Percentiles rank a stretch among this genome's conserved stretches.
Conservation (phyloP, 1,284 basidiomycete species). For the Baeospora myosura region DNA sequence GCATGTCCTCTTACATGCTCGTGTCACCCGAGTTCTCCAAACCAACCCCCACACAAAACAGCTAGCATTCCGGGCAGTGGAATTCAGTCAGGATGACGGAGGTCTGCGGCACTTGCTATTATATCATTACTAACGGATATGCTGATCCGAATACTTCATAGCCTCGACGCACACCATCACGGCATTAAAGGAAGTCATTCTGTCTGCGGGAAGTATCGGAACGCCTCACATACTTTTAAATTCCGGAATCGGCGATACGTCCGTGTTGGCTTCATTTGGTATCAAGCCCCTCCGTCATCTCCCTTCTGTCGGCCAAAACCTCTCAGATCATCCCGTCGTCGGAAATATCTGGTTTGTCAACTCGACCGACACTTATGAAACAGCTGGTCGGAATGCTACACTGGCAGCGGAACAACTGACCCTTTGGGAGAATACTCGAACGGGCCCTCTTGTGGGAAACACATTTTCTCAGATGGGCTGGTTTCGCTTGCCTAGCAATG, state of each 20-base stretch:
- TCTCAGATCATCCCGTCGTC: slow-evolving; percentile 28
- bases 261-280: slow-evolving; percentile 18
- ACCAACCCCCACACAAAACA: background rate
- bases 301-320: slow-evolving; percentile 27
- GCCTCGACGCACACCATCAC: slow-evolving; percentile 1
- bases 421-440: slow-evolving; percentile 17
- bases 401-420: slow-evolving; percentile 10
- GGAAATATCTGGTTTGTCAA: slow-evolving; percentile 18
- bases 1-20: slow-evolving; percentile 14
- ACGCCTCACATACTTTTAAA: slow-evolving; percentile 27
- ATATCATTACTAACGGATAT: background rate
- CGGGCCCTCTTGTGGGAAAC: slow-evolving; percentile 19
- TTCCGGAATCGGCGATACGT: slow-evolving; percentile 26
- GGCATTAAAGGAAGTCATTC: slow-evolving; percentile 20
- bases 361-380: slow-evolving; percentile 18
- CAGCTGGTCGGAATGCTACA: slow-evolving; percentile 15
- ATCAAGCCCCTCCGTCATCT: slow-evolving; percentile 21
- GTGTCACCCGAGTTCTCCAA: slow-evolving; percentile 13
- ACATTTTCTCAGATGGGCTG: slow-evolving; percentile 18
- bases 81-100: slow-evolving; percentile 14
- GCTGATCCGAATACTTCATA: background rate
- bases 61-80: slow-evolving; percentile 5
- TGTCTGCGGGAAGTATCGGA: slow-evolving; percentile 19
- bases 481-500: slow-evolving; percentile 17
- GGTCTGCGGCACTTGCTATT: slow-evolving; percentile 11